Percentiles rank a stretch among this genome's conserved stretches.
phyloP scores from a whole-genome alignment of 257 asterid species.

The Solanum paucissectum region DNA sequence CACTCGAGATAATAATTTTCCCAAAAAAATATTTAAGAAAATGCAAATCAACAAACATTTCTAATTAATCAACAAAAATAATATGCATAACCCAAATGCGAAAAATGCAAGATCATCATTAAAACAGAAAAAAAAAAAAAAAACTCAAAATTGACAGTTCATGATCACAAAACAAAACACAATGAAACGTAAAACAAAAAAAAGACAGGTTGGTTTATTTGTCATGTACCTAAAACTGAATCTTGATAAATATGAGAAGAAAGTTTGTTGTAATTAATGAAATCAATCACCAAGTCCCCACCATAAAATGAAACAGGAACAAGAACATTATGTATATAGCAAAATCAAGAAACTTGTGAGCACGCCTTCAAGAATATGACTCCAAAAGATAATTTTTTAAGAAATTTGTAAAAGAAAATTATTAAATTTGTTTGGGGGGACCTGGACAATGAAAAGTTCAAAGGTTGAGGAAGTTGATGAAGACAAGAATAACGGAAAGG shows the following conservation, averaged over 20 bases:
- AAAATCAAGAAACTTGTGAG: not conserved
- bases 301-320: not conserved
- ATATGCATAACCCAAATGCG: not conserved
- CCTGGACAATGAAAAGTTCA: conserved; percentile 1
- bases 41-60: not conserved
- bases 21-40: not conserved
- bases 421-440: not conserved
- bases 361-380: not conserved
- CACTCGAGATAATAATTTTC: not conserved
- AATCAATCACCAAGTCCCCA: not conserved
- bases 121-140: not conserved
- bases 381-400: not conserved
- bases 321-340: not conserved
- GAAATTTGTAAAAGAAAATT: not conserved
- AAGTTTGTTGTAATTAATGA: not conserved
- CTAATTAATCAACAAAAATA: not conserved
- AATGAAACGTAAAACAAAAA: not conserved
- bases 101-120: not conserved
- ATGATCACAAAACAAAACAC: not conserved
- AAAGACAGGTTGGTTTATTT: not conserved
- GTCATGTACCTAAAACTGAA: not conserved
- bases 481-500: conserved; percentile 24
- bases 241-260: not conserved
- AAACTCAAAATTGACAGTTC: not conserved
- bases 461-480: conserved; percentile 11